phyloP scores from a whole-genome alignment of 352 stramenopile genomes.

The Phytophthora idaei region DNA sequence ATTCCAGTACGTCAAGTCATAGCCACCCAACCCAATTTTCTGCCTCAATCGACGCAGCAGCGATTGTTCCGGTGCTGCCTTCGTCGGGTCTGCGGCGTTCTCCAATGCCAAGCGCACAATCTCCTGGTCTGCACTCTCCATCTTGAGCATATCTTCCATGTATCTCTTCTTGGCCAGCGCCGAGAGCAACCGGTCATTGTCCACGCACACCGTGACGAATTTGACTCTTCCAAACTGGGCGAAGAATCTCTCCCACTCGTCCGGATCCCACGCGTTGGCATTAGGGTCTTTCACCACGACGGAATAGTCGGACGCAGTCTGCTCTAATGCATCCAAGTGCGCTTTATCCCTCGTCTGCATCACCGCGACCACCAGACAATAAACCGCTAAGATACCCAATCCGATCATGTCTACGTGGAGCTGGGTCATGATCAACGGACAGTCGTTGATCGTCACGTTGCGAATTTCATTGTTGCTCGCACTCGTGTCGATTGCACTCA shows the following conservation, averaged over 20 bases:
- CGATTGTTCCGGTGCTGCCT: constrained; percentile 21
- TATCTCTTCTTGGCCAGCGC: constrained; percentile 66
- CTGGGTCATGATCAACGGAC: constrained; percentile 53
- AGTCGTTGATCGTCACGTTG: constrained; percentile 47
- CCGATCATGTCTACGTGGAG: constrained; percentile 65
- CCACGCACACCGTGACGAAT: constrained; percentile 69
- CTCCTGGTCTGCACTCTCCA: constrained; percentile 55
- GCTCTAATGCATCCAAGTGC: constrained; percentile 59
- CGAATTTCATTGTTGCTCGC: constrained; percentile 10
- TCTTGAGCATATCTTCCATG: constrained; percentile 73
- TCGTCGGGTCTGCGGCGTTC: constrained; percentile 38
- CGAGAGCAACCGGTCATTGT: constrained; percentile 66
- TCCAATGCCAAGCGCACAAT: constrained; percentile 43
- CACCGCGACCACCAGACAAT: constrained; percentile 49
- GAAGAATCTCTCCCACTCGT: constrained; percentile 78
- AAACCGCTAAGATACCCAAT: constrained; percentile 53
- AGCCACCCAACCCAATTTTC: constrained; percentile 41
- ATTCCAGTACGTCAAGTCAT: constrained; percentile 70
- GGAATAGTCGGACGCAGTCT: constrained; percentile 77
- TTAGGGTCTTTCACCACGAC: constrained; percentile 78
- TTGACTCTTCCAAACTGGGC: constrained; percentile 69
- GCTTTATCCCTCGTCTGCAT: constrained; percentile 50
- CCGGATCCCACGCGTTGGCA: constrained; percentile 59
- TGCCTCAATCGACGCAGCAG: constrained; percentile 44
- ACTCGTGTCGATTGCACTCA: constrained; percentile 19